phyloP scores from a whole-genome alignment of 208 protist genomes.

The Trypanosoma platydactyli region DNA sequence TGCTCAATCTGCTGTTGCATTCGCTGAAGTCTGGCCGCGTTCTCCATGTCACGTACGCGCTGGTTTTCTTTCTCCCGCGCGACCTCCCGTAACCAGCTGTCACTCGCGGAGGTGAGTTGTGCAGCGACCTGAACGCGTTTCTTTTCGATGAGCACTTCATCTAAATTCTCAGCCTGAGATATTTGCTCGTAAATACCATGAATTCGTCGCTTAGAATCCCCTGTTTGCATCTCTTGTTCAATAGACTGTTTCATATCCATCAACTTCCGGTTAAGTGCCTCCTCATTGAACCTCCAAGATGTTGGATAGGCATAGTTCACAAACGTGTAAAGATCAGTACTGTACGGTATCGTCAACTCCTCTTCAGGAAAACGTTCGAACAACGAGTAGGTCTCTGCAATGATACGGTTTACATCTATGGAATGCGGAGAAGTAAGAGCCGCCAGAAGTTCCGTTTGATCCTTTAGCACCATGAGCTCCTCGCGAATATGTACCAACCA shows the following conservation, averaged over 20 bases:
- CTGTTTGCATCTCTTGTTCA: conserved; percentile 29
- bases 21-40: conserved; percentile 34
- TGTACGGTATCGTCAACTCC: conserved; percentile 27
- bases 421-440: conserved; percentile 38
- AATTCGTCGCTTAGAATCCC: conserved; percentile 31
- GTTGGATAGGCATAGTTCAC: conserved; percentile 46
- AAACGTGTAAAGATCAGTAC: conserved; percentile 27
- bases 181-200: conserved; percentile 33
- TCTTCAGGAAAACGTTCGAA: conserved; percentile 24
- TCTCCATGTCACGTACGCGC: conserved; percentile 46
- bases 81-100: conserved; percentile 19
- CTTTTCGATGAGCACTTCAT: conserved; percentile 58
- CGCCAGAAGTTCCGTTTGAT: conserved; percentile 41
- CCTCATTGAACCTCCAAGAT: conserved; percentile 39
- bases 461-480: conserved; percentile 37
- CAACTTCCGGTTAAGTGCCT: conserved; percentile 42
- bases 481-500: conserved; percentile 38
- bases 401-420: conserved; percentile 35
- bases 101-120: conserved; percentile 30
- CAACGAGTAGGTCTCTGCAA: conserved; percentile 57
- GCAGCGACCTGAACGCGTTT: conserved; percentile 61
- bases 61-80: conserved; percentile 32
- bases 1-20: conserved; percentile 37
- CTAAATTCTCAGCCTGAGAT: conserved; percentile 28
- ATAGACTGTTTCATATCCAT: conserved; percentile 47